Percentiles rank a stretch among this genome's conserved stretches.
These are phyloP conservation scores for Eruca vesicaria DNA, from an alignment of 441 rosid genomes.

Conservation along the genomic window DNA sequence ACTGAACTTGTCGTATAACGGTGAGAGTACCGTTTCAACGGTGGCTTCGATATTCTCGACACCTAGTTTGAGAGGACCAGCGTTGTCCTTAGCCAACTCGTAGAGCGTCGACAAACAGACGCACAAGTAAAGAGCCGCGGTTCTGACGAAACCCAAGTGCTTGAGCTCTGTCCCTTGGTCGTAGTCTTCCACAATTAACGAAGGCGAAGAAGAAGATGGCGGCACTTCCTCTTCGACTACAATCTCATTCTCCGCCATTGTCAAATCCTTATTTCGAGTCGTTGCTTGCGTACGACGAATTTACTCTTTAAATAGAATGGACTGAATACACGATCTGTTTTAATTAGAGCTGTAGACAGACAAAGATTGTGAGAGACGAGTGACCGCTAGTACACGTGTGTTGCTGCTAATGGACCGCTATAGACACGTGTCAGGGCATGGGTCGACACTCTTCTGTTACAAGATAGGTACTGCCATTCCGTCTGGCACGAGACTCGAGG, in stretches of 20 bases:
- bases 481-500: constrained; percentile 24
- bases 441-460: not conserved
- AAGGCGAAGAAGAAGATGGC: not conserved
- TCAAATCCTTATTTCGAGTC: not conserved
- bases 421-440: too few relatives aligned
- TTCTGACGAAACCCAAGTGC: constrained; percentile 51
- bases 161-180: constrained; percentile 40
- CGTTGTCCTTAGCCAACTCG: constrained; percentile 53
- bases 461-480: constrained; percentile 18
- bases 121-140: constrained; percentile 39
- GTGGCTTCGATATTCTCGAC: constrained; percentile 54
- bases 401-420: not conserved
- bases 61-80: constrained; percentile 61
- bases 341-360: constrained; percentile 5
- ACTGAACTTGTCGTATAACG: constrained; percentile 48
- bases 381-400: not conserved
- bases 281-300: not conserved
- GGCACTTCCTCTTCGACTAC: constrained; percentile 38
- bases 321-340: constrained; percentile 12
- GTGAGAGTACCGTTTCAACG: constrained; percentile 46
- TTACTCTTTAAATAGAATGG: constrained; percentile 11
- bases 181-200: too few relatives aligned
- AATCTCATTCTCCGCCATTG: constrained; percentile 48
- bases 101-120: constrained; percentile 43
- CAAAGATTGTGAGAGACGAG: constrained; percentile 11